Evolutionary conservation across 768 basidiomycete genomes (phyloP).

Genomic region (Russula vinacea): DNA sequence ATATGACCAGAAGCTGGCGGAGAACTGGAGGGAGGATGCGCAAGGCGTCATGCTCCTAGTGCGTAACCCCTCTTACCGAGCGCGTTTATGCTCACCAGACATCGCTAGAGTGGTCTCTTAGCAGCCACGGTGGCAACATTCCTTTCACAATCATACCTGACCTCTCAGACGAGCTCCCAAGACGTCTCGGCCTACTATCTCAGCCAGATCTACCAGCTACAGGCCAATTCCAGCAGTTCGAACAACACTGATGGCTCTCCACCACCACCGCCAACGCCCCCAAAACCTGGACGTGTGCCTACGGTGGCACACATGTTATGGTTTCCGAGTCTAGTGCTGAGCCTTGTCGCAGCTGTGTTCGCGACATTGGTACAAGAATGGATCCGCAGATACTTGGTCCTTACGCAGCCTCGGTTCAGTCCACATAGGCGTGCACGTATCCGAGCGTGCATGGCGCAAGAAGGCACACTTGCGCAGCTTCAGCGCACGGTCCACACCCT

Average conservation of each 20-base stretch:
- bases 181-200: slow-evolving; percentile 12
- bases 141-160: slow-evolving; percentile 4
- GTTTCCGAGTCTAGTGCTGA: slow-evolving; percentile 14
- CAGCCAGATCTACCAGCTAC: slow-evolving; percentile 7
- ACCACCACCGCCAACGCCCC: background rate
- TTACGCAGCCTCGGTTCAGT: background rate
- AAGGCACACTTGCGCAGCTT: background rate
- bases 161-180: slow-evolving; percentile 11
- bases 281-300: background rate
- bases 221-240: background rate
- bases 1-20: slow-evolving; percentile 11
- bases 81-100: background rate
- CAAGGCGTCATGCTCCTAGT: slow-evolving; percentile 10
- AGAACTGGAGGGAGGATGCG: slow-evolving; percentile 16
- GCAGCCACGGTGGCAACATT: slow-evolving; percentile 9
- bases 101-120: slow-evolving; percentile 11
- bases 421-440: slow-evolving; percentile 6
- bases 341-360: background rate
- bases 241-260: background rate
- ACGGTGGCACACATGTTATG: background rate
- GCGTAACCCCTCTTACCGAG: background rate
- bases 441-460: slow-evolving; percentile 11
- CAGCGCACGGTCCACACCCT: slow-evolving; percentile 4
- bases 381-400: slow-evolving; percentile 5
- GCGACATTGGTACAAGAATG: slow-evolving; percentile 16